A percentile compares a stretch with the other conserved stretches of the same genome.
These are phyloP conservation scores for Grosmannia serpens DNA, from an alignment of 2,329 filamentous ascomycete genomes.

Conservation along the genomic window DNA sequence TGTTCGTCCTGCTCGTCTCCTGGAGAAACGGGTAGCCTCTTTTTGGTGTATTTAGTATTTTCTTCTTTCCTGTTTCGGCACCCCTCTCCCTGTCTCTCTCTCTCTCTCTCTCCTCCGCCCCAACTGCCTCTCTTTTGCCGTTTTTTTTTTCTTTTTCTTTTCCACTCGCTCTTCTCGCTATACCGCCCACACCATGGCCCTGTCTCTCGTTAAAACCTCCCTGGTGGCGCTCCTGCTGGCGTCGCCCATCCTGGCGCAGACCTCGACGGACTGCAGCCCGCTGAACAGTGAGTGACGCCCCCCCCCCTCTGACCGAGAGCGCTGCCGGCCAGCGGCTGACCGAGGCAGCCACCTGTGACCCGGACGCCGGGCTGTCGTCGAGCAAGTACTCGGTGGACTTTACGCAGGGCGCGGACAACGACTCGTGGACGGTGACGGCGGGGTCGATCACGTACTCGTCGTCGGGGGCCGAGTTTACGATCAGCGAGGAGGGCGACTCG, in stretches of 20 bases:
- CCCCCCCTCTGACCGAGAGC: background rate
- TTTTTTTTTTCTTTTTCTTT: background rate
- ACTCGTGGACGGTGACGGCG: background rate
- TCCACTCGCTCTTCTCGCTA: background rate
- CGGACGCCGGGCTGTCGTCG: background rate
- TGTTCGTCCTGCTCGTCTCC: background rate
- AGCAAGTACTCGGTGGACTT: conserved; percentile 9
- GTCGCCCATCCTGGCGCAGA: background rate
- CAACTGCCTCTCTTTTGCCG: too few relatives aligned
- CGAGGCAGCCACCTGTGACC: background rate
- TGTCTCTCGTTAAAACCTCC: background rate
- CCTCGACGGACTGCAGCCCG: background rate
- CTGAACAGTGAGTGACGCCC: background rate
- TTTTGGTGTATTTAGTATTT: background rate
- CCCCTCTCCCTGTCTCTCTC: background rate
- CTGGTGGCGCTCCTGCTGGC: background rate
- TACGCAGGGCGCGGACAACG: conserved; percentile 3
- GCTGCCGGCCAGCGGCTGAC: too few relatives aligned
- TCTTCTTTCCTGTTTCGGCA: background rate
- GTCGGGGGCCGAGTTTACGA: conserved; percentile 4
- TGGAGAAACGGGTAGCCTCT: background rate
- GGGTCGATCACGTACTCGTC: conserved; percentile 4
- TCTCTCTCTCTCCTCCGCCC: background rate
- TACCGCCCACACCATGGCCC: background rate
- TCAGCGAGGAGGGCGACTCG: conserved; percentile 22